phyloP scores from a whole-genome alignment of 805 yeast species.

The Lipomyces sp. region DNA sequence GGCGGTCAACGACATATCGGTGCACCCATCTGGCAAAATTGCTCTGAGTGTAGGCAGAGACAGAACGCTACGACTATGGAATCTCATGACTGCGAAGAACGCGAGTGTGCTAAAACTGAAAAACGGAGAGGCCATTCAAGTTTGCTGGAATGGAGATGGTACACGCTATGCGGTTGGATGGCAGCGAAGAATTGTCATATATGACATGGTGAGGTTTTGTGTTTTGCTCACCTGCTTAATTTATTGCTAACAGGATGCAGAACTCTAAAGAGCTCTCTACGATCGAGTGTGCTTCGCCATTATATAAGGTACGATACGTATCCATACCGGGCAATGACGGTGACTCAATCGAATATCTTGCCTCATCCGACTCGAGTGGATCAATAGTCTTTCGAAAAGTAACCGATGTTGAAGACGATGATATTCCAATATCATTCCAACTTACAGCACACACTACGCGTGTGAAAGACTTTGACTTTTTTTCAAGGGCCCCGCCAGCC shows the following conservation, averaged over 20 bases:
- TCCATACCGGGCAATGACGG: conserved; percentile 39
- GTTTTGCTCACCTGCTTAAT: conserved; percentile 55
- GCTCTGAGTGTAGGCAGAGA: conserved; percentile 89
- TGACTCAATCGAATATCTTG: conserved; percentile 48
- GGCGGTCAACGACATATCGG: conserved; percentile 77
- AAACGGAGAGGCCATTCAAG: conserved; percentile 33
- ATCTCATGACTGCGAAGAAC: conserved; percentile 91
- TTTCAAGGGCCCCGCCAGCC: conserved; percentile 14
- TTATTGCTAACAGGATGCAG: conserved; percentile 40
- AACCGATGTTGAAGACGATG: conserved; percentile 29
- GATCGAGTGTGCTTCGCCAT: conserved; percentile 46
- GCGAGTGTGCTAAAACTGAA: conserved; percentile 70
- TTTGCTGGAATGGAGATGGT: conserved; percentile 63
- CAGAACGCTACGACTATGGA: conserved; percentile 84
- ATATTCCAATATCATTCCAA: conserved; percentile 43
- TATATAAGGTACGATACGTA: conserved; percentile 65
- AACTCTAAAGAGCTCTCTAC: conserved; percentile 11
- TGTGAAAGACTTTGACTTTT: conserved; percentile 69
- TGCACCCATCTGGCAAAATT: conserved; percentile 86
- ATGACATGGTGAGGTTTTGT: conserved; percentile 34
- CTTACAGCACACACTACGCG: conserved; percentile 81
- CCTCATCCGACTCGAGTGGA: conserved; percentile 72
- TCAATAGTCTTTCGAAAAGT: conserved; percentile 53
- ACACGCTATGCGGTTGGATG: conserved; percentile 73
- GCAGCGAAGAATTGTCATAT: conserved; percentile 60